Conservation (phyloP, 2,329 filamentous ascomycete genomes). For the Ceratocystis alfenasii region DNA sequence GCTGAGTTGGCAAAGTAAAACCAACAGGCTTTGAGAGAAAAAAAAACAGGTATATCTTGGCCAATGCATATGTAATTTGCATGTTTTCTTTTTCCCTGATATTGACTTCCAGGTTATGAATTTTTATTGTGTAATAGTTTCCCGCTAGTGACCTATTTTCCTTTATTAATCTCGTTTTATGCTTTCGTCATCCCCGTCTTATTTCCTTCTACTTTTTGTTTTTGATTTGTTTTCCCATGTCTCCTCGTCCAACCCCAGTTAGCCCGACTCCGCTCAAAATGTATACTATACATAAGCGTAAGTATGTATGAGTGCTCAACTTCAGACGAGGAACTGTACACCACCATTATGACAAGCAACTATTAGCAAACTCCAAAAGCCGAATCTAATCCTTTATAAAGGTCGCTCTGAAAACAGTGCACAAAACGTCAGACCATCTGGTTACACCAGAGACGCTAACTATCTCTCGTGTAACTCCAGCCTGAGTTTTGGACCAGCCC, state of each 20-base stretch:
- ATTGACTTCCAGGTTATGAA: neutral
- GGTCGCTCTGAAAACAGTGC: neutral
- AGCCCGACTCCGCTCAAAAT: neutral
- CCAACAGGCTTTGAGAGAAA: neutral
- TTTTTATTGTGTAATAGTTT: neutral
- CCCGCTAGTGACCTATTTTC: neutral
- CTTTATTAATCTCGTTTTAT: neutral
- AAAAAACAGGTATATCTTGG: neutral
- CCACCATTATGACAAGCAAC: slow-evolving; percentile 8
- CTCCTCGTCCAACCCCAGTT: neutral
- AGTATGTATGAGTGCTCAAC: neutral
- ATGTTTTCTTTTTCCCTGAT: neutral
- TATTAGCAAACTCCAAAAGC: neutral
- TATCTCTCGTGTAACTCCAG: neutral
- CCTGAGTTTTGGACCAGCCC: neutral
- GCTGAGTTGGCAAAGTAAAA: neutral
- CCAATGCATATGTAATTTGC: neutral
- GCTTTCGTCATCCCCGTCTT: neutral
- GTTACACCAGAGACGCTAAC: neutral
- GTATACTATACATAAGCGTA: neutral
- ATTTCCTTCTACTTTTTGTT: neutral
- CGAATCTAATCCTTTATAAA: neutral
- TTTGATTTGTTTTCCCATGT: slow-evolving; percentile 4
- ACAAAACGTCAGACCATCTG: neutral
- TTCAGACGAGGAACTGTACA: slow-evolving; percentile 2